Base-by-base conservation (phyloP, 306 rosid species). In the Fragaria nilgerrensis region DNA sequence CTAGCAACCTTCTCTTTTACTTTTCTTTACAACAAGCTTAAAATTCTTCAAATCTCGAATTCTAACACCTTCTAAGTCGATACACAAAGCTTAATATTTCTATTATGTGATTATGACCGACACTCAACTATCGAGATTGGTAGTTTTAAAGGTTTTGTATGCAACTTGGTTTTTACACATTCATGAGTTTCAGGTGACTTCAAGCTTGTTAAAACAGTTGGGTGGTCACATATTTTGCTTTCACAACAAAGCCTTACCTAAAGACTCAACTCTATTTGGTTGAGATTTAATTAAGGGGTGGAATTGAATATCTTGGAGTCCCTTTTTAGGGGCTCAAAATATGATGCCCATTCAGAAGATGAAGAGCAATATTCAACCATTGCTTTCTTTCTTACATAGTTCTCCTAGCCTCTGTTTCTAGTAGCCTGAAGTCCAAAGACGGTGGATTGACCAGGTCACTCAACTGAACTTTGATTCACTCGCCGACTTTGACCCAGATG, bases 391-490 rank as follows among this genome's bases (percentile, higher is more conserved):
- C 14, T 17, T 65, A 19, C 70, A 36, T 65, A 65, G 47, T 36
- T 63, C 65, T 62, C 14, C 62, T n/a, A 61, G 25, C 59, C 7
- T 61, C 34, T 61, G 68, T 23, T 55, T 27, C 32, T 49, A 71
- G 75, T 43, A 70, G 75, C 55, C 52, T 17, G 45, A 41, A 73
- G 39, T 79, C 77, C 74, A 50, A 41, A 70, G 58, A 80, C 53
- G 75, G 66, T 75, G 77, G 61, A 73, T 84, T 82, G 92, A 89
- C 89, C 83, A 66, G 53, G 78, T 67, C 85, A 58, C 75, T 53
- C 41, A 36, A 39, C 77, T 59, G 39, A 36, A 44, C 65, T 53
- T 74, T 52, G 62, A 63, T 72, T 58, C 79, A 63, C 45, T 78
- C 63, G 82, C 88, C 86, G 70, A 79, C 62, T 49, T 80, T 86